These are phyloP conservation scores for Keithomyces neogunnii DNA, from an alignment of 2,329 filamentous ascomycete genomes.

Conservation along the genomic window DNA sequence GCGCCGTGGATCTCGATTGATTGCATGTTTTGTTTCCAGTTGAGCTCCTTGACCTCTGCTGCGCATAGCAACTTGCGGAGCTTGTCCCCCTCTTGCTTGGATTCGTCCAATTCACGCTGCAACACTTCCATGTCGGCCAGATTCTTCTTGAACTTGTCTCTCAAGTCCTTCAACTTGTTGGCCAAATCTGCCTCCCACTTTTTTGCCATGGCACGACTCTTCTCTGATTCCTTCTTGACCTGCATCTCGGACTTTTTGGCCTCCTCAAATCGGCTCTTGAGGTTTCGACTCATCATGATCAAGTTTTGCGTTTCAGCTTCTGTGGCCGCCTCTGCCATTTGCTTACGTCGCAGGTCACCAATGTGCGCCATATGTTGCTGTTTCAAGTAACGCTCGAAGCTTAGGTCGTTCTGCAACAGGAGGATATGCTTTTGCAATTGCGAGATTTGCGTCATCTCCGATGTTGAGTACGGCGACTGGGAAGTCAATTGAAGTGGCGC, in stretches of 20 bases:
- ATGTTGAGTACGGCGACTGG: slow-evolving; percentile 20
- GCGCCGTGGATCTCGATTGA: slow-evolving; percentile 52
- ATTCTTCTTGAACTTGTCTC: slow-evolving; percentile 63
- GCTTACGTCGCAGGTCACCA: slow-evolving; percentile 64
- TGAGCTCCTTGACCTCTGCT: slow-evolving; percentile 60
- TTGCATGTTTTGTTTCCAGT: slow-evolving; percentile 54
- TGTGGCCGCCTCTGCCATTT: slow-evolving; percentile 67
- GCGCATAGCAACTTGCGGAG: slow-evolving; percentile 58
- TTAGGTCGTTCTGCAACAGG: slow-evolving; percentile 68
- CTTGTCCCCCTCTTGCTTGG: slow-evolving; percentile 52
- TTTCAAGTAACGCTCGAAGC: slow-evolving; percentile 77
- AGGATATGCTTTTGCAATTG: slow-evolving; percentile 67
- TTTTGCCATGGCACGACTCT: slow-evolving; percentile 62
- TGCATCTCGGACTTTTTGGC: slow-evolving; percentile 63
- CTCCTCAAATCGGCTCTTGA: slow-evolving; percentile 66
- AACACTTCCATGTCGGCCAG: slow-evolving; percentile 48
- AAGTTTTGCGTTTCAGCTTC: slow-evolving; percentile 79
- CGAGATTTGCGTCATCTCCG: slow-evolving; percentile 32
- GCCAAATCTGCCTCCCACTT: slow-evolving; percentile 70
- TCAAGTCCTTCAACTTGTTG: slow-evolving; percentile 54
- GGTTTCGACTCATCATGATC: slow-evolving; percentile 64
- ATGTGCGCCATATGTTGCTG: slow-evolving; percentile 77
- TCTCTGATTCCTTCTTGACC: slow-evolving; percentile 63
- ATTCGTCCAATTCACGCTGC: slow-evolving; percentile 47
- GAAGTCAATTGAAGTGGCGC: slow-evolving; percentile 19